Conservation (phyloP, 305 asterid genomes). For the Stenogyne calaminthoides region DNA sequence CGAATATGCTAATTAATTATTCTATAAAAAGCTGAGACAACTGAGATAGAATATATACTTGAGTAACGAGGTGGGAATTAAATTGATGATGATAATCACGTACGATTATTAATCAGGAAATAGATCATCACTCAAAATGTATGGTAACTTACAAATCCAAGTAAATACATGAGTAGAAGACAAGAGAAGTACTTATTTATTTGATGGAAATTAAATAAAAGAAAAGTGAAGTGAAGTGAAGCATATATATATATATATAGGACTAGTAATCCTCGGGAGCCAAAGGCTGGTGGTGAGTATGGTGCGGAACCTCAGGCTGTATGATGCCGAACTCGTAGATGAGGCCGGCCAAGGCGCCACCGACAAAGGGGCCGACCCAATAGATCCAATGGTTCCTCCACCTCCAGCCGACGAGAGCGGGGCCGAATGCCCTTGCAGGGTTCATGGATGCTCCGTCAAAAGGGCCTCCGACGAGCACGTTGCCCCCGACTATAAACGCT, state of each 20-base stretch:
- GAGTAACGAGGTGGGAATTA: too few species aligned
- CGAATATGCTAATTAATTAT: too few species aligned
- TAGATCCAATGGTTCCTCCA: conserved; percentile 91
- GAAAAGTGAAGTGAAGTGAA: too few species aligned
- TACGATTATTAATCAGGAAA: background rate
- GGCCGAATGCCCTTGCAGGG: conserved; percentile 91
- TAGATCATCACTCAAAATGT: background rate
- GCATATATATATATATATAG: too few species aligned
- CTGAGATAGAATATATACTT: too few species aligned
- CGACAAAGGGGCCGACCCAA: conserved; percentile 87
- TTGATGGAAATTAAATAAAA: background rate
- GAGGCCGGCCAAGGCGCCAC: conserved; percentile 70
- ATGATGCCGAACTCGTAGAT: conserved; percentile 76
- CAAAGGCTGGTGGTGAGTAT: conserved; percentile 80
- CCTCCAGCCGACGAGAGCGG: conserved; percentile 89
- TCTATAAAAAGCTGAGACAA: too few species aligned
- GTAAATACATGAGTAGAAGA: background rate
- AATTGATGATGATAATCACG: too few species aligned
- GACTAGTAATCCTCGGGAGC: conserved; percentile 81
- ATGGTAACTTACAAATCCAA: background rate
- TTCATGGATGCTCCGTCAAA: conserved; percentile 91
- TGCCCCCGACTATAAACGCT: conserved; percentile 86
- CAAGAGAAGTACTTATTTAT: too few species aligned
- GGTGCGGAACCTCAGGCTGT: conserved; percentile 51
- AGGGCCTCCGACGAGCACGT: conserved; percentile 86